Base-by-base conservation (phyloP, 2,329 filamentous ascomycete species). In the Penicillium palitans region DNA sequence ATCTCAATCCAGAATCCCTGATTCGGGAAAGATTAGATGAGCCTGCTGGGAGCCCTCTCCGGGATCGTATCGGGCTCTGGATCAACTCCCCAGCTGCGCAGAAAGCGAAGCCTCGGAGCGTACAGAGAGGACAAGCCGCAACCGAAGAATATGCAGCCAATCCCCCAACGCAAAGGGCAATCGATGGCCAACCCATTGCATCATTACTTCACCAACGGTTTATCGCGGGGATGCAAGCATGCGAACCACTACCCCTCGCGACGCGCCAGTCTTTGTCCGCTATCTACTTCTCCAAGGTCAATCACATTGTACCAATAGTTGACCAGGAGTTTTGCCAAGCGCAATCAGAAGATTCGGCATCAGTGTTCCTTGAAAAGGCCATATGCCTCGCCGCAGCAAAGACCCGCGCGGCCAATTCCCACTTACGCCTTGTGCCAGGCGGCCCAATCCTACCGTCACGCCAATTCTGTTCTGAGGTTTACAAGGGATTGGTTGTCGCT, bases 351-450 rank as follows among this genome's bases (percentile, higher is more conserved):
- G 70, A 66, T 10, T 62, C 51, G 25, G 57, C 65, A 7, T 76
- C 74, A 25, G 63, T 71, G 12, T 75, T 76, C 42, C 66, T 78
- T 15, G 71, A 76, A 49, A 70, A 73, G 56, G 74, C 75, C 24
- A 72, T 78, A 37, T 76, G 75, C 51, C 72, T 78, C 21, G 70
- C 74, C 31, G 75, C 75, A 49, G 76, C 75, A 37, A 78, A 78
- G 66, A 70, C 72, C 37, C 56, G 58, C 42, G 61, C 67, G 6
- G 73, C 74, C n/a, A 55, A 54, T n/a, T 46, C 69, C n/a, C 65
- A 70, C 51, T 64, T 78, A 7, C 64, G 68, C n/a, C 61, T 76
- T 8, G 59, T 61, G 39, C 59, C 69, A n/a, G 61, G 65, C 51
- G 72, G 72, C 1, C 66, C 71, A 19, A 41, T 72, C n/a, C 39